These are phyloP conservation scores for Ajuga chamaepitys DNA, from an alignment of 257 asterid species.

Conservation along the genomic window DNA sequence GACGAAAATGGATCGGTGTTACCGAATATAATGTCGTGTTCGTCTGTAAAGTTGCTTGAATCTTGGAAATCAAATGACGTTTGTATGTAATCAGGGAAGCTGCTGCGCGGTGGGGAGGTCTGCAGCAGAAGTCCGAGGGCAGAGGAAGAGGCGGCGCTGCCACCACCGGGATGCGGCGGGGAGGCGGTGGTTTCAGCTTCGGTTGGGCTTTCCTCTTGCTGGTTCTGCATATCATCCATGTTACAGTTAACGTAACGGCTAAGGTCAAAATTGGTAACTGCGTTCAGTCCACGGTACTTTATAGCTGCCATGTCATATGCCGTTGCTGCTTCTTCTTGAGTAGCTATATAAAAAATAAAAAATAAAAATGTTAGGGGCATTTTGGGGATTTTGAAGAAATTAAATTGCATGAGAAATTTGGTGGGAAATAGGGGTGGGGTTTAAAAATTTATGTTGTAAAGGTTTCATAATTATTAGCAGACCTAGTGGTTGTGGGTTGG, in stretches of 20 bases:
- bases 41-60: conserved; percentile 47
- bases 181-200: conserved; percentile 15
- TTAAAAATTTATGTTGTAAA: conserved; percentile 13
- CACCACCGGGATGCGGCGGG: conserved; percentile 11
- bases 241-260: conserved; percentile 50
- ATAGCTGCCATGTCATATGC: conserved; percentile 98
- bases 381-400: conserved; percentile 25
- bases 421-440: conserved; percentile 17
- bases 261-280: conserved; percentile 88
- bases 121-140: conserved; percentile 53
- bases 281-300: conserved; percentile 86
- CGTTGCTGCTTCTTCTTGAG: conserved; percentile 94
- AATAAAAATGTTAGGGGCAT: not conserved
- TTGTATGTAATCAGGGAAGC: conserved; percentile 88
- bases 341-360: conserved; percentile 30
- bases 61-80: conserved; percentile 85
- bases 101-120: conserved; percentile 56
- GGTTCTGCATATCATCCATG: conserved; percentile 19
- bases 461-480: conserved; percentile 27
- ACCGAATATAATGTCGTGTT: conserved; percentile 59
- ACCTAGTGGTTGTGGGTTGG: conserved; percentile 71
- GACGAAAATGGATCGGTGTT: conserved; percentile 43
- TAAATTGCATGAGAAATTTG: conserved; percentile 47
- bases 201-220: conserved; percentile 26
- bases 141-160: conserved; percentile 38